Evolutionary conservation across 116 monocot genomes (phyloP).

Genomic region (Thalassia testudinum): DNA sequence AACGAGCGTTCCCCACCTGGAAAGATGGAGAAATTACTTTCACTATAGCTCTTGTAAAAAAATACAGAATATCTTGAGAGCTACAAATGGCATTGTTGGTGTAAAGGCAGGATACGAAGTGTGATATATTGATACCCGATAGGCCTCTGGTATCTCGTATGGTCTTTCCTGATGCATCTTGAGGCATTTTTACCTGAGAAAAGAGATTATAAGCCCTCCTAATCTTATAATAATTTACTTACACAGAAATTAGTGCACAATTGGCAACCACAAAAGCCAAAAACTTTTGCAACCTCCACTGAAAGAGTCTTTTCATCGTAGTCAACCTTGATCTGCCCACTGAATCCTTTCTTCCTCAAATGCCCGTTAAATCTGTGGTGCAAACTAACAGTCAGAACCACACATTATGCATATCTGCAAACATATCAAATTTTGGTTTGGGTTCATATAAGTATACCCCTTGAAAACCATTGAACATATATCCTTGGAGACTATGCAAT

Average conservation of each 20-base stretch:
- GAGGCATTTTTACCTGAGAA: conserved; percentile 85
- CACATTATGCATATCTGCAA: too few relatives aligned
- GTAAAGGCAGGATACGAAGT: not conserved
- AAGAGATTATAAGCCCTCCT: not conserved
- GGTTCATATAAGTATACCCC: too few relatives aligned
- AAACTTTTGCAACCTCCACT: conserved; percentile 39
- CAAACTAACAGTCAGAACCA: conserved; percentile 1
- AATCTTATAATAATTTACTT: too few relatives aligned
- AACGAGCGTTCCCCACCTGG: conserved; percentile 90
- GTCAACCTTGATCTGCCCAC: conserved; percentile 72
- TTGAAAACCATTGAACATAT: too few relatives aligned
- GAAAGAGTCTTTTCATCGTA: conserved; percentile 73
- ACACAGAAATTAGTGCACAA: too few relatives aligned
- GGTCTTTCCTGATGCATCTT: conserved; percentile 68
- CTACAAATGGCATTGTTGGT: too few relatives aligned
- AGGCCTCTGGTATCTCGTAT: conserved; percentile 92
- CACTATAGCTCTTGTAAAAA: too few relatives aligned
- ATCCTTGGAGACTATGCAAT: too few relatives aligned
- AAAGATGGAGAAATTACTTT: not conserved
- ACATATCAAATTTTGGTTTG: too few relatives aligned
- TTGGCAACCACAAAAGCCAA: too few relatives aligned
- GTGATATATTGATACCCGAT: conserved; percentile 48
- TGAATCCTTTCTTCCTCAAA: conserved; percentile 87
- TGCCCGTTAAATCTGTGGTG: conserved; percentile 79
- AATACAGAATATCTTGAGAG: too few relatives aligned